These are phyloP conservation scores for Plasmodium ovale DNA, from an alignment of 169 alveolate species.

Conservation along the genomic window DNA sequence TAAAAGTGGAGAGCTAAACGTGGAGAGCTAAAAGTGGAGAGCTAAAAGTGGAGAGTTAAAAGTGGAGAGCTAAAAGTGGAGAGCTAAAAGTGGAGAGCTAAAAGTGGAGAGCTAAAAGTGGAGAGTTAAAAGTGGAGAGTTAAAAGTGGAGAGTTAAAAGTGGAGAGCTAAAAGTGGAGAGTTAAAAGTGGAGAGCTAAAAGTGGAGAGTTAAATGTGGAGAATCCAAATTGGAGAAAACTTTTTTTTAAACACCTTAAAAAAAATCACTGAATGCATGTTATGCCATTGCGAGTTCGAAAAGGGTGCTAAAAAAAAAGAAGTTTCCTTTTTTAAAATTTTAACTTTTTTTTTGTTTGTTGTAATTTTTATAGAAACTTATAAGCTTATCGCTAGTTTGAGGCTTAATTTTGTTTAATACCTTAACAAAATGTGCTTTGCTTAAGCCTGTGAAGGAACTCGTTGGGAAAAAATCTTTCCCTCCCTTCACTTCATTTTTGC, in stretches of 20 bases:
- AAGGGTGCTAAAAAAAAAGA: neutral
- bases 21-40: no score
- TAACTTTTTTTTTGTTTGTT: slow-evolving; percentile 49
- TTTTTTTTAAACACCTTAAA: neutral
- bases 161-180: no score
- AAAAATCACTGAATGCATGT: neutral
- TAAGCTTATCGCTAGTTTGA: slow-evolving; percentile 77
- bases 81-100: no score
- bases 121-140: no score
- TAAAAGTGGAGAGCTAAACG: no score
- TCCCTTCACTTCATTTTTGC: slow-evolving; percentile 6
- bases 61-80: no score
- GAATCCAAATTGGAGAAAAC: neutral
- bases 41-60: no score
- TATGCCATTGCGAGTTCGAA: no score
- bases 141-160: no score
- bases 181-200: no score
- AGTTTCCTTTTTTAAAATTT: neutral
- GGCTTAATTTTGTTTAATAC: slow-evolving; percentile 80
- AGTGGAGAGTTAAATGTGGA: no score
- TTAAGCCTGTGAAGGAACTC: slow-evolving; percentile 30
- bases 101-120: no score
- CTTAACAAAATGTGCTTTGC: slow-evolving; percentile 67
- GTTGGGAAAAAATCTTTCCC: slow-evolving; percentile 7
- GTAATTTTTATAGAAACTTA: slow-evolving; percentile 76